A percentile compares a stretch with the other conserved stretches of the same genome.
Evolutionary conservation across 805 yeast genomes (phyloP).

Genomic region (Metschnikowia lochheadii): DNA sequence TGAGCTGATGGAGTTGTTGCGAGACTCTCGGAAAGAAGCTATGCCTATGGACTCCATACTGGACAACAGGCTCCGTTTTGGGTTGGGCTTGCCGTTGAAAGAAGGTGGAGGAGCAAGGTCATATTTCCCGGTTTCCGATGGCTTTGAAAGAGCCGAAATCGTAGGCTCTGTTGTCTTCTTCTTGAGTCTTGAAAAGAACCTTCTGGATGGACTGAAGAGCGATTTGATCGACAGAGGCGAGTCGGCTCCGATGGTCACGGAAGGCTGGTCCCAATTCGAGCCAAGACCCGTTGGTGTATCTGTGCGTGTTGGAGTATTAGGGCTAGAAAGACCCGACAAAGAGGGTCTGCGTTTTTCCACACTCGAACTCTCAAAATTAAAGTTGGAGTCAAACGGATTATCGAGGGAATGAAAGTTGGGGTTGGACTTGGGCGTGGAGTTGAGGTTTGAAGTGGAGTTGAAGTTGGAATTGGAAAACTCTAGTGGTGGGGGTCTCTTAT

Average conservation of each 20-base stretch:
- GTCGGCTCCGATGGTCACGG: constrained; percentile 36
- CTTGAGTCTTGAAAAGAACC: constrained; percentile 31
- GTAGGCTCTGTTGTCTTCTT: constrained; percentile 21
- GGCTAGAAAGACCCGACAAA: neutral
- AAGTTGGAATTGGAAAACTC: constrained; percentile 12
- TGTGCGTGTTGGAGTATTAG: constrained; percentile 3
- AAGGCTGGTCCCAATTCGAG: neutral
- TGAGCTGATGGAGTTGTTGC: constrained; percentile 29
- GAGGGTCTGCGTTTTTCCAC: neutral
- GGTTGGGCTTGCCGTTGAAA: constrained; percentile 19
- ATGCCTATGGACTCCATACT: constrained; percentile 10
- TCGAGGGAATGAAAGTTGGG: neutral
- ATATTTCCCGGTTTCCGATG: constrained; percentile 12
- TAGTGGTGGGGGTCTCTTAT: constrained; percentile 13
- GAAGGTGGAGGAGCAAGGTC: constrained; percentile 39
- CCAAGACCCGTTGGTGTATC: neutral
- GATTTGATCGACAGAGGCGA: constrained; percentile 32
- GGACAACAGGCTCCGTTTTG: constrained; percentile 10
- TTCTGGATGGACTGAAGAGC: constrained; percentile 37
- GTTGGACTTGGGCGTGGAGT: neutral
- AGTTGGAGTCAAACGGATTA: neutral
- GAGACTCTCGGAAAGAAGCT: constrained; percentile 11
- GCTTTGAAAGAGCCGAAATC: constrained; percentile 30
- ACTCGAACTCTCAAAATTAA: neutral
- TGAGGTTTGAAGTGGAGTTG: neutral